These are phyloP conservation scores for Zymoseptoria brevis DNA, from an alignment of 2,329 filamentous ascomycete genomes.

Conservation along the genomic window DNA sequence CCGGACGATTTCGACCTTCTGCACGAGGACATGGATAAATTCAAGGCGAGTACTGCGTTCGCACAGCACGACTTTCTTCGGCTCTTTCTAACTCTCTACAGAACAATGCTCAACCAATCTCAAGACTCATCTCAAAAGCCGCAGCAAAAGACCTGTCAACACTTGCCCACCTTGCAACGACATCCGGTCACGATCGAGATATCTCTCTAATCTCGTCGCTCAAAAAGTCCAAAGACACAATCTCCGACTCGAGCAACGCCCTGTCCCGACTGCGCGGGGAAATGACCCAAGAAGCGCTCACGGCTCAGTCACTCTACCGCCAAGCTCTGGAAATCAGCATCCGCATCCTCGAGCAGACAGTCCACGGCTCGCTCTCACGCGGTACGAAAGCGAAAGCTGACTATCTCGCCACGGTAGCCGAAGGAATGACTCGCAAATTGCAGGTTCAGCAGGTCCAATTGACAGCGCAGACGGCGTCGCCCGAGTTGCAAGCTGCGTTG, in stretches of 20 bases:
- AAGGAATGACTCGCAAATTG: slow-evolving; percentile 36
- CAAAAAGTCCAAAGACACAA: slow-evolving; percentile 9
- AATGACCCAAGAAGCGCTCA: slow-evolving; percentile 29
- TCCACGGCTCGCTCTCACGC: slow-evolving; percentile 39
- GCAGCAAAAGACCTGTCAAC: slow-evolving; percentile 24
- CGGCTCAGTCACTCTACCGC: slow-evolving; percentile 32
- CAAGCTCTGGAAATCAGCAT: slow-evolving; percentile 33
- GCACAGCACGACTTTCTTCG: not conserved
- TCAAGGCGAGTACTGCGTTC: slow-evolving; percentile 25
- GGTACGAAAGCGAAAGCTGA: slow-evolving; percentile 37
- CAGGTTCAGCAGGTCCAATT: slow-evolving; percentile 23
- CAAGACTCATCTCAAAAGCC: slow-evolving; percentile 28
- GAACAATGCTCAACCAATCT: slow-evolving; percentile 31
- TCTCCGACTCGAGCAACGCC: slow-evolving; percentile 14
- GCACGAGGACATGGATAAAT: slow-evolving; percentile 32
- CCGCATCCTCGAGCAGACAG: slow-evolving; percentile 39
- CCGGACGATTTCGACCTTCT: slow-evolving; percentile 34
- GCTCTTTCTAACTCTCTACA: slow-evolving; percentile 2
- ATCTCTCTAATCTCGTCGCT: slow-evolving; percentile 10
- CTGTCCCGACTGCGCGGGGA: slow-evolving; percentile 26
- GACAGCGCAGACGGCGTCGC: slow-evolving; percentile 17
- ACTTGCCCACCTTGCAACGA: slow-evolving; percentile 26
- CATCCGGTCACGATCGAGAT: slow-evolving; percentile 5
- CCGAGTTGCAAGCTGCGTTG: slow-evolving; percentile 24
- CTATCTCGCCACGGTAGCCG: slow-evolving; percentile 35